Percentiles rank a stretch among this genome's conserved stretches.
phyloP scores from a whole-genome alignment of 257 asterid genomes.

The Solanum pennellii region DNA sequence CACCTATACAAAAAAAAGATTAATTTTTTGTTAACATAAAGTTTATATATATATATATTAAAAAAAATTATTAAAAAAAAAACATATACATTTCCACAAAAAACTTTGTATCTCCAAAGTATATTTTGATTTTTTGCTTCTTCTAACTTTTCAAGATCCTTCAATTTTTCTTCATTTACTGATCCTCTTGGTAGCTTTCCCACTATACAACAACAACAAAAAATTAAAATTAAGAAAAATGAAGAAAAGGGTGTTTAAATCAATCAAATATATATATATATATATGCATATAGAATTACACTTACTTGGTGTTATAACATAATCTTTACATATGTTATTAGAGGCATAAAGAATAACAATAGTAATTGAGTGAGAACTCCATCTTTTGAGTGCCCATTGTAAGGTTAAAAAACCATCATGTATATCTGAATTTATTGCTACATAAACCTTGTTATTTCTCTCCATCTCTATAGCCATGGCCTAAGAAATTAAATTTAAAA shows the following conservation, averaged over 20 bases:
- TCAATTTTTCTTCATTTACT: conserved; percentile 35
- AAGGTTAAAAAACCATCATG: conserved; percentile 51
- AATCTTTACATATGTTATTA: conserved; percentile 31
- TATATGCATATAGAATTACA: background rate
- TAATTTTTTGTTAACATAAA: background rate
- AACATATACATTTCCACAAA: conserved; percentile 20
- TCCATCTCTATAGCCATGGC: conserved; percentile 6
- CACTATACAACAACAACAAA: background rate
- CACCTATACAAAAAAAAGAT: conserved; percentile 16
- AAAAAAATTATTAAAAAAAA: background rate
- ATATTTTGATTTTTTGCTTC: conserved; percentile 17
- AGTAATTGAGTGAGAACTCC: conserved; percentile 26
- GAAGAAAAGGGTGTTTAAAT: background rate
- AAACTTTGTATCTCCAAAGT: conserved; percentile 25
- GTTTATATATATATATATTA: background rate
- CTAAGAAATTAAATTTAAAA: background rate
- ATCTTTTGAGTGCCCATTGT: conserved; percentile 42
- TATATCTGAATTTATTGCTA: conserved; percentile 50
- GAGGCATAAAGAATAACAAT: conserved; percentile 44
- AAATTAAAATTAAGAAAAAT: background rate
- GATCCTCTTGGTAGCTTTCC: conserved; percentile 14
- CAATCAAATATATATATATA: background rate
- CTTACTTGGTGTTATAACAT: conserved; percentile 56
- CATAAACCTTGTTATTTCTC: conserved; percentile 40
- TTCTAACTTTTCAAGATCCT: conserved; percentile 25